A percentile compares a stretch with the other conserved stretches of the same genome.
Evolutionary conservation across 345 rosid species (phyloP).

Genomic region (Sonneratia caseolaris): DNA sequence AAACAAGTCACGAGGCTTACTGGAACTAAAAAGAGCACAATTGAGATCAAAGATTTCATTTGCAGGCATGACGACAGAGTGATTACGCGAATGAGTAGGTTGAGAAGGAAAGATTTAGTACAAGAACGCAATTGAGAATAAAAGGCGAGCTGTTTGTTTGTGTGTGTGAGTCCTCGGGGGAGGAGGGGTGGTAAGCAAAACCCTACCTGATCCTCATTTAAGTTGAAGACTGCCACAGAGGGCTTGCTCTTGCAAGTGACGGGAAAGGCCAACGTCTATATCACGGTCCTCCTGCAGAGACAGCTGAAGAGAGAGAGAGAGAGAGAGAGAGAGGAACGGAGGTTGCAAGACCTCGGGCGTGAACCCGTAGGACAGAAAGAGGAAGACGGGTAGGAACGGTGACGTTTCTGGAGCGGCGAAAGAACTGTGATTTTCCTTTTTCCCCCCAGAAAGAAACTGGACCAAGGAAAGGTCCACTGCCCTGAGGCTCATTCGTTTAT

Average conservation of each 20-base stretch:
- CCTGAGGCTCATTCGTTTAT: too few species aligned
- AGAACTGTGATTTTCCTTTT: not conserved
- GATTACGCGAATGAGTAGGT: not conserved
- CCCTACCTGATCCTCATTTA: constrained; percentile 13
- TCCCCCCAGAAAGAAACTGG: too few species aligned
- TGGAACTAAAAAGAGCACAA: not conserved
- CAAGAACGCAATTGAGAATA: not conserved
- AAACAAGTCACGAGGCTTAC: not conserved
- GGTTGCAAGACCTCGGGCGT: too few species aligned
- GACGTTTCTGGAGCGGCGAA: not conserved
- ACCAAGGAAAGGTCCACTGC: too few species aligned
- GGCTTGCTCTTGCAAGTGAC: not conserved
- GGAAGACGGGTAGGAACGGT: not conserved
- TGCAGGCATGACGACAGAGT: not conserved
- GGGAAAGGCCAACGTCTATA: too few species aligned
- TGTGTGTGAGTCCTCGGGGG: too few species aligned
- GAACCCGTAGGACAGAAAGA: not conserved
- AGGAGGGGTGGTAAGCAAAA: not conserved
- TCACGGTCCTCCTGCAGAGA: not conserved
- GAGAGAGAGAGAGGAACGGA: not conserved
- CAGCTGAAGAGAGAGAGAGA: not conserved
- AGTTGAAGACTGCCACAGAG: not conserved
- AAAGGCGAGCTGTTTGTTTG: not conserved
- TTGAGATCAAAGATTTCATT: not conserved
- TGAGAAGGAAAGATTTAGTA: not conserved